A percentile compares a stretch with the other conserved stretches of the same genome.
Evolutionary conservation across 106 monocot genomes (phyloP).

Genomic region (Acanthochlamys bracteata): DNA sequence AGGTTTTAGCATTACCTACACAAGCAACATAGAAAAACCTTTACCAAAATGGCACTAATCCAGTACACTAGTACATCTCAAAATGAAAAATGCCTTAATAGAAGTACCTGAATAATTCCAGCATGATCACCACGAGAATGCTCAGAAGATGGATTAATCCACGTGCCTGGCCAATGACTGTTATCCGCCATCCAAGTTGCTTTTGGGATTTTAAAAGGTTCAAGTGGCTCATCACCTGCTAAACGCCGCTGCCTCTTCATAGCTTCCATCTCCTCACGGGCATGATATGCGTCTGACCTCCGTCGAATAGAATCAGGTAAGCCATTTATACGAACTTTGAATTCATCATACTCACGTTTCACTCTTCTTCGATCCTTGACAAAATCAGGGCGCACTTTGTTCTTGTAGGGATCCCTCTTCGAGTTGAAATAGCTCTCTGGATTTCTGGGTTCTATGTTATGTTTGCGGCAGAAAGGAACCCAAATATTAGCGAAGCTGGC

Average conservation of each 20-base stretch:
- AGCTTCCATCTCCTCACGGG: conserved; percentile 64
- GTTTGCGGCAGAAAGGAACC: conserved; percentile 75
- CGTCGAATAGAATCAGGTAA: conserved; percentile 60
- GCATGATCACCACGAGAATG: conserved; percentile 74
- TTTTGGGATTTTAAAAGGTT: conserved; percentile 58
- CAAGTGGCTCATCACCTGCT: conserved; percentile 25
- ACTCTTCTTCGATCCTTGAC: conserved; percentile 68
- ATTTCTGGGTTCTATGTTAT: conserved; percentile 59
- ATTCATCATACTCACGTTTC: conserved; percentile 74
- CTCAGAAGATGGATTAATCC: conserved; percentile 36
- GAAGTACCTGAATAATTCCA: conserved; percentile 61
- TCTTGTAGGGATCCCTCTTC: conserved; percentile 70
- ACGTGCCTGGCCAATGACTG: conserved; percentile 78
- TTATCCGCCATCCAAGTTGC: conserved; percentile 87
- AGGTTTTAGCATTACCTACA: conserved; percentile 89
- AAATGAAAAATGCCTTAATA: neutral
- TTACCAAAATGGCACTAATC: neutral
- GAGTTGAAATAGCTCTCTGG: conserved; percentile 69
- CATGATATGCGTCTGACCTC: conserved; percentile 71
- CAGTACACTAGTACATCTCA: neutral
- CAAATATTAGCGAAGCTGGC: conserved; percentile 64
- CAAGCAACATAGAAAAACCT: neutral
- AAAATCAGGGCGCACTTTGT: conserved; percentile 57
- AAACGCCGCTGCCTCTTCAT: conserved; percentile 37
- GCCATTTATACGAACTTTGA: conserved; percentile 71